phyloP scores from a whole-genome alignment of 768 basidiomycete genomes.

The Boletus pseudopeckii region DNA sequence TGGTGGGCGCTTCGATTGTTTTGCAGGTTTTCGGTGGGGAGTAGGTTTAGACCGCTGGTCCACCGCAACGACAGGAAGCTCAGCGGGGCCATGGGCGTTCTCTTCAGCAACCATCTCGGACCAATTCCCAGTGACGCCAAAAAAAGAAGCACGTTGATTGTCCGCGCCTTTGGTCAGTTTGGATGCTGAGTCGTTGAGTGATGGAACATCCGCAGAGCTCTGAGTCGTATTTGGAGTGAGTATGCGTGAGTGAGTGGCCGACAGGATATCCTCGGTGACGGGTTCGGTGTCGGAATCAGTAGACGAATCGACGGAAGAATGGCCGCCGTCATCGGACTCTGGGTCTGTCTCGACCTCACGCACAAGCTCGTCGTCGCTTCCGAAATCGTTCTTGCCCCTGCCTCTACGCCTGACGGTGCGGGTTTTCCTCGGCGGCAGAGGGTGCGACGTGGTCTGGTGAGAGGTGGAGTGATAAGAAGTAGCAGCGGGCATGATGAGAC shows the following conservation, averaged over 20 bases:
- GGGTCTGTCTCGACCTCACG: conserved; percentile 71
- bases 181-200: conserved; percentile 20
- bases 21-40: conserved; percentile 42
- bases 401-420: conserved; percentile 59
- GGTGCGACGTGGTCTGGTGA: conserved; percentile 33
- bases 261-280: conserved; percentile 57
- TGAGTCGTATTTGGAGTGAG: conserved; percentile 69
- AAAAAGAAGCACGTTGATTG: conserved; percentile 46
- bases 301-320: conserved; percentile 54
- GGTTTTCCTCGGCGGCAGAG: conserved; percentile 35
- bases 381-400: conserved; percentile 52
- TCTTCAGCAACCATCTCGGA: conserved; percentile 84
- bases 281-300: conserved; percentile 74
- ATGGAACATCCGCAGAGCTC: conserved; percentile 46
- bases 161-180: conserved; percentile 28
- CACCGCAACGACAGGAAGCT: conserved; percentile 67
- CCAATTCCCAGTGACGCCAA: conserved; percentile 59
- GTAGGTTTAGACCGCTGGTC: conserved; percentile 33
- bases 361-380: conserved; percentile 77
- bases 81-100: conserved; percentile 55
- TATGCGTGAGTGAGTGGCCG: conserved; percentile 48
- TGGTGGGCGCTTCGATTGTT: conserved; percentile 36
- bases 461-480: conserved; percentile 35
- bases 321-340: conserved; percentile 58
- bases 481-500: conserved; percentile 45